These are phyloP conservation scores for Tetrahymena thermophila DNA, from an alignment of 73 alveolate species.

Conservation along the genomic window DNA sequence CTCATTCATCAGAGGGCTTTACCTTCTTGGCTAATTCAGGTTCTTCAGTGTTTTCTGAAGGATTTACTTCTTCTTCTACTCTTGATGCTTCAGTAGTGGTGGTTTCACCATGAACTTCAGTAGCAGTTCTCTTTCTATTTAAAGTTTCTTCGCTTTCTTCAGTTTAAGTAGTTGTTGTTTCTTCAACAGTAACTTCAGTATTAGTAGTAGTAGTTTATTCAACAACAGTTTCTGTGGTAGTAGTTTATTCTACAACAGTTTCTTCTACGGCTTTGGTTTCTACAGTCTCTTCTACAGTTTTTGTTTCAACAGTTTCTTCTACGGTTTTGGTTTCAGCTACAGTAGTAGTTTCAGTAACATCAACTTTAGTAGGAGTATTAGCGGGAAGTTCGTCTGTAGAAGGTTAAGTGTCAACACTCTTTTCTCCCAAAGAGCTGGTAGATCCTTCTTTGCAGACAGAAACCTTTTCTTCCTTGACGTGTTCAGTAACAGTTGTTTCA, in stretches of 20 bases:
- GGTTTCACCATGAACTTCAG: background rate
- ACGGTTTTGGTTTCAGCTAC: background rate
- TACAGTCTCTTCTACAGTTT: background rate
- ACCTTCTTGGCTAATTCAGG: background rate
- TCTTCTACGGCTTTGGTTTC: background rate
- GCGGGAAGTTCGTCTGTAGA: background rate
- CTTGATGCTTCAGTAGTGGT: background rate
- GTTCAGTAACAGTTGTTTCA: background rate
- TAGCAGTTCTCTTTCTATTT: background rate
- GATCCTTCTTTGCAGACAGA: background rate
- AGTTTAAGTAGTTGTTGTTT: background rate
- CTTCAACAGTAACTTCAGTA: background rate
- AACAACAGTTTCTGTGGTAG: background rate
- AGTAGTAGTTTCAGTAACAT: background rate
- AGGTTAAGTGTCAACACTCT: background rate
- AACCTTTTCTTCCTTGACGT: background rate
- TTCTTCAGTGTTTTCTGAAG: background rate
- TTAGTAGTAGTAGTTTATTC: background rate
- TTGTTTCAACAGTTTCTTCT: background rate
- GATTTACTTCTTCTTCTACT: background rate
- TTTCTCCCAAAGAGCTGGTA: background rate
- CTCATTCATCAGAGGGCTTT: background rate
- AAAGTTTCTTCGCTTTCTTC: background rate
- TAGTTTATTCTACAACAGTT: background rate
- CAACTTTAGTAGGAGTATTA: background rate